Evolutionary conservation across 805 yeast species (phyloP), one percentile per base, ranked within the genome.

Genomic region (Kazachstania psychrophila): DNA sequence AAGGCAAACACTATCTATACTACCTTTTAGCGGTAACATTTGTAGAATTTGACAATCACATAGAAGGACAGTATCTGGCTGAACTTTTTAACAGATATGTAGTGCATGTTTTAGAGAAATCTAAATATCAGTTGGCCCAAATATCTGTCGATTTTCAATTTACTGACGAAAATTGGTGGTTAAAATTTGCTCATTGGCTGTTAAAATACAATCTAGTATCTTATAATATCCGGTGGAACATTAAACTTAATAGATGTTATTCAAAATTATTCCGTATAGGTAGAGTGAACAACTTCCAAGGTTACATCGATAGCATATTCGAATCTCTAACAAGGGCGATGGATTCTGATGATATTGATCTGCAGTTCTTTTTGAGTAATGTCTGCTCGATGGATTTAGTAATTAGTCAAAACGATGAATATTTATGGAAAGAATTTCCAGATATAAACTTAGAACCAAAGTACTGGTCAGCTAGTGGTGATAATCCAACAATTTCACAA

Each of bases 401-500:
- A 33, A 41, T 56, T 46, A 24, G 48, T 12, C 44, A 53, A 40
- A 18, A 52, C 36, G 47, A 49, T 38, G 44, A 41, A 20, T 41
- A 45, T 36, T 24, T 49, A 38, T 42, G 68, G 68, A 39, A 38
- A 22, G 37, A 46, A 31, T 46, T 57, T 35, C 40, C 49, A 4
- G 41, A 44, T 29, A 36, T 43, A 6, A 19, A 40, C 10, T 40
- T 47, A 3, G 14, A 23, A 7, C 60, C 60, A 9, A 26, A 25
- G 2, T 35, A 49, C 5, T 65, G 69, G 68, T 37, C 36, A 4
- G 50, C 54, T 0, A 34, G 43, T 18, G 52, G 54, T 5, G 60
- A 55, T 13, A 64, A 65, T 38, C 69, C 70, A 7, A 65, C 68
- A 1, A 52, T 62, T 23, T 52, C 65, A 12, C 62, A 64, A 31